Conservation (phyloP, 2,329 filamentous ascomycete species). For the Penicillium paneum region DNA sequence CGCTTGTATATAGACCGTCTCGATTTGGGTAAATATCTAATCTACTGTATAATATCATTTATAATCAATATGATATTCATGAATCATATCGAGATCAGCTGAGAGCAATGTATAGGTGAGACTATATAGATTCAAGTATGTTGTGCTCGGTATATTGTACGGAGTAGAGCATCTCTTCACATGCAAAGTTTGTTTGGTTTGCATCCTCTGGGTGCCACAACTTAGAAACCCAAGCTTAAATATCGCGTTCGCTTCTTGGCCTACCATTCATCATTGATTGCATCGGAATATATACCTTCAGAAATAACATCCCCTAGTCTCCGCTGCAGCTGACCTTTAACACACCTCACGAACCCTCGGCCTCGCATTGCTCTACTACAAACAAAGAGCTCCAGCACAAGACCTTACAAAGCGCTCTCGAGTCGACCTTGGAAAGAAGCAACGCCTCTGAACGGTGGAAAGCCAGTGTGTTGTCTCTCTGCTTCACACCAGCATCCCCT, state of each 20-base stretch:
- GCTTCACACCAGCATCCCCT: neutral
- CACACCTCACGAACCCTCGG: neutral
- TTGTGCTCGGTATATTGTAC: too few species aligned
- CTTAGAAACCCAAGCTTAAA: neutral
- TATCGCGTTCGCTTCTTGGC: neutral
- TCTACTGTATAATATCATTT: slow-evolving; percentile 16
- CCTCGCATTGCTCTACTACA: neutral
- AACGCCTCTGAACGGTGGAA: neutral
- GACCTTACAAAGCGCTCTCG: neutral
- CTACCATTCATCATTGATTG: neutral
- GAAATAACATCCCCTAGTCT: neutral
- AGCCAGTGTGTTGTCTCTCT: neutral
- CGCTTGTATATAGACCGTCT: slow-evolving; percentile 18
- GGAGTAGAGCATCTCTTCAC: neutral
- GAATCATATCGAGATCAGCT: neutral
- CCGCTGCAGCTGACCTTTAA: neutral
- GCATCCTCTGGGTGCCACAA: slow-evolving; percentile 11
- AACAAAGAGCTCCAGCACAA: neutral
- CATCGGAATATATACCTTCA: neutral
- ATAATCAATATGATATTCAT: neutral
- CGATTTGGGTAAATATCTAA: slow-evolving; percentile 16
- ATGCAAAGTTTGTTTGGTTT: slow-evolving; percentile 21
- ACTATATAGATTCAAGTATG: neutral
- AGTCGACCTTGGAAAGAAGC: neutral
- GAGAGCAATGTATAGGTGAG: neutral